Conservation (phyloP, 2,329 filamentous ascomycete genomes). For the Geosmithia putterillii region DNA sequence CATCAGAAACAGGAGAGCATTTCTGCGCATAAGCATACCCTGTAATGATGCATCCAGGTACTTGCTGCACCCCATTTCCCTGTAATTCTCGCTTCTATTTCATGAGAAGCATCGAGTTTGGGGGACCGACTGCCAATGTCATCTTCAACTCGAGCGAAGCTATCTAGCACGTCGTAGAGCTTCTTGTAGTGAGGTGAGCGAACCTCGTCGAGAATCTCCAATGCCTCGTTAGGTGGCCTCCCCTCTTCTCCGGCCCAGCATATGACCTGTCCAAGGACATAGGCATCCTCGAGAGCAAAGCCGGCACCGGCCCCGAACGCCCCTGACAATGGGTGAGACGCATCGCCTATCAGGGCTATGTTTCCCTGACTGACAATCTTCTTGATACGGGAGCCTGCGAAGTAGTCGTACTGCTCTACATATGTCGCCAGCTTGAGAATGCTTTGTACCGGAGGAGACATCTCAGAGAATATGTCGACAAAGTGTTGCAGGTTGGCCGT, state of each 20-base stretch:
- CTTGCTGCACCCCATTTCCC: constrained; percentile 9
- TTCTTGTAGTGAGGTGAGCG: constrained; percentile 15
- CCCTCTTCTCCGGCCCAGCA: constrained; percentile 10
- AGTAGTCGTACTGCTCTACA: constrained; percentile 15
- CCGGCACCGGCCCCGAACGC: constrained; percentile 25
- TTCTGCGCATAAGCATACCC: constrained; percentile 4
- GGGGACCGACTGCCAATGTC: constrained; percentile 7
- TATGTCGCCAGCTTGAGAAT: constrained; percentile 14
- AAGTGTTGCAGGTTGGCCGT: background rate
- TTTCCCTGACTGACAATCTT: constrained; percentile 8
- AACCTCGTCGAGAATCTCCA: constrained; percentile 13
- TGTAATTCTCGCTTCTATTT: constrained; percentile 11
- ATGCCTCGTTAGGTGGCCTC: constrained; percentile 7
- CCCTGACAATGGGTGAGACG: constrained; percentile 40
- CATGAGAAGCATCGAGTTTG: constrained; percentile 6
- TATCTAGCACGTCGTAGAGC: constrained; percentile 12
- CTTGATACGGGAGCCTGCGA: constrained; percentile 15
- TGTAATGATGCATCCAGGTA: constrained; percentile 15
- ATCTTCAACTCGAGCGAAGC: constrained; percentile 7
- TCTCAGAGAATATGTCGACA: constrained; percentile 11
- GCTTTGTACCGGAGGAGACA: constrained; percentile 15
- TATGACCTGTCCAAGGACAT: constrained; percentile 9
- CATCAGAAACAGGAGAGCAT: too few relatives aligned
- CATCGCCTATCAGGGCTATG: constrained; percentile 39
- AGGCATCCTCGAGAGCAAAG: constrained; percentile 22